Percentiles rank a stretch among this genome's conserved stretches.
These are phyloP conservation scores for Teratosphaeriaceae sp. DNA, from an alignment of 2,329 filamentous ascomycete species.

Conservation along the genomic window DNA sequence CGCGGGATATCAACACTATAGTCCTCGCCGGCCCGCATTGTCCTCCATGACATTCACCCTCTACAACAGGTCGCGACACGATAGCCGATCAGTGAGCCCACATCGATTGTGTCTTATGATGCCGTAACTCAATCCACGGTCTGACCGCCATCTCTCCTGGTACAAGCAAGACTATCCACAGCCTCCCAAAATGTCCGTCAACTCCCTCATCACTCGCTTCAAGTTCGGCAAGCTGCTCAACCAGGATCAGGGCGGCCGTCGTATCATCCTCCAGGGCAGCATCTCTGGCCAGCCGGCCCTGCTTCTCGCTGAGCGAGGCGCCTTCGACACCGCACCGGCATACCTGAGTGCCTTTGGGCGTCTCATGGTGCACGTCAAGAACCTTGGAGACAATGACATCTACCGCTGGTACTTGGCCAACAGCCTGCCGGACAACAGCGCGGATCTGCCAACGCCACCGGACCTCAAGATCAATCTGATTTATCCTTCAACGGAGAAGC, in stretches of 20 bases:
- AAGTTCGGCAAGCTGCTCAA: slow-evolving; percentile 27
- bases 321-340: slow-evolving; percentile 62
- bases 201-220: slow-evolving; percentile 25
- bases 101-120: too few species aligned
- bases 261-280: slow-evolving; percentile 68
- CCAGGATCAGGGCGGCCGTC: slow-evolving; percentile 68
- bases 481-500: slow-evolving; percentile 81
- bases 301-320: slow-evolving; percentile 76
- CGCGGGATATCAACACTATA: too few species aligned
- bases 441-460: slow-evolving; percentile 41
- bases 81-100: too few species aligned
- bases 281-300: slow-evolving; percentile 69
- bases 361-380: slow-evolving; percentile 64
- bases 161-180: too few species aligned
- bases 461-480: slow-evolving; percentile 94
- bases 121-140: too few species aligned
- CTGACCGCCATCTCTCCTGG: too few species aligned
- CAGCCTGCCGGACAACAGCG: slow-evolving; percentile 33
- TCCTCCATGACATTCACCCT: too few species aligned
- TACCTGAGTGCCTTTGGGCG: slow-evolving; percentile 60
- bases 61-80: too few species aligned
- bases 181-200: slow-evolving; percentile 3
- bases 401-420: slow-evolving; percentile 92
- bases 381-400: slow-evolving; percentile 90
- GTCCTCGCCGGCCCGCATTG: too few species aligned